phyloP scores from a whole-genome alignment of 345 rosid genomes.

The Brassica cretica region DNA sequence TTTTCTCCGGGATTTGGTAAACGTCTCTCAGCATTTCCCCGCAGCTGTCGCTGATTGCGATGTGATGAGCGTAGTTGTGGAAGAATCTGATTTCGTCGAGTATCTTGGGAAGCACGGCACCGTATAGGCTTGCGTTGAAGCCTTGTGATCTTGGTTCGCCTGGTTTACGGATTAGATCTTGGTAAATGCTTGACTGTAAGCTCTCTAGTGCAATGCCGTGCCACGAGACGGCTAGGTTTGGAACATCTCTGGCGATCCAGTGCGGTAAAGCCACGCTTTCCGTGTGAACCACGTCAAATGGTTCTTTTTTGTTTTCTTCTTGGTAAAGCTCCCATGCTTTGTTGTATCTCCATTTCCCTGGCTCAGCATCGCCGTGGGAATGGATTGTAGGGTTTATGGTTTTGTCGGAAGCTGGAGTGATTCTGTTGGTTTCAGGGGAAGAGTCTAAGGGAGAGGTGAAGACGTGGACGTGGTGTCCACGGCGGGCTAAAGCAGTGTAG shows the following conservation, averaged over 20 bases:
- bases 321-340: constrained; percentile 85
- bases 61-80: constrained; percentile 73
- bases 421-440: constrained; percentile 16
- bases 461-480: constrained; percentile 81
- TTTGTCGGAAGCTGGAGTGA: not conserved
- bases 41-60: constrained; percentile 95
- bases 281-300: constrained; percentile 79
- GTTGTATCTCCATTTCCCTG: constrained; percentile 72
- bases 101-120: constrained; percentile 66
- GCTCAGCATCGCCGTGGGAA: constrained; percentile 73
- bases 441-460: constrained; percentile 73
- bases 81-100: constrained; percentile 83
- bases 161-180: constrained; percentile 69
- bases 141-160: constrained; percentile 60
- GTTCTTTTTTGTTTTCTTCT: constrained; percentile 54
- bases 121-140: constrained; percentile 51
- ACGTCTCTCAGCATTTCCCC: constrained; percentile 92
- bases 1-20: constrained; percentile 74
- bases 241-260: constrained; percentile 61
- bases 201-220: constrained; percentile 94
- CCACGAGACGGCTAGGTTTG: constrained; percentile 84
- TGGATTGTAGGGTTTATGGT: constrained; percentile 49
- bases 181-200: constrained; percentile 73
- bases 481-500: constrained; percentile 68
- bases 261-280: constrained; percentile 94